Conservation (phyloP, 2,329 filamentous ascomycete genomes). For the Alternaria sp. region DNA sequence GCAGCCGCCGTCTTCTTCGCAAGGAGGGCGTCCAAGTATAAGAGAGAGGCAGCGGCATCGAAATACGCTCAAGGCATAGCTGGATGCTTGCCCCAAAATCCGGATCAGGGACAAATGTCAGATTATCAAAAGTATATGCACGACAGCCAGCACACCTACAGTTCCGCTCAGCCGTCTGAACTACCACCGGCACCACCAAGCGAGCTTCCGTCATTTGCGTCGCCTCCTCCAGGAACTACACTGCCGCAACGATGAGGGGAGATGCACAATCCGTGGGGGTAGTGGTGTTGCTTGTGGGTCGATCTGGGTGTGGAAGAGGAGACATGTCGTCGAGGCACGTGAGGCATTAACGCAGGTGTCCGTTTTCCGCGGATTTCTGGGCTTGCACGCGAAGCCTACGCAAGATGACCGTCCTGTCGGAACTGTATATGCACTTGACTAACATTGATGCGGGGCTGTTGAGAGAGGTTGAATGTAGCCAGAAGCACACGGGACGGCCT, state of each 20-base stretch:
- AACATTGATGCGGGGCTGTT: not conserved
- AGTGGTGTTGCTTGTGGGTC: not conserved
- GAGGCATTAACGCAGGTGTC: not conserved
- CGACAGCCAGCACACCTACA: not conserved
- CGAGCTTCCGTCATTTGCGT: not conserved
- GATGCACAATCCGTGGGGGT: not conserved
- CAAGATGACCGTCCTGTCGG: not conserved
- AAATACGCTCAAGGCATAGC: not conserved
- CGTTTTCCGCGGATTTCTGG: not conserved
- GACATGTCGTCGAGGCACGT: not conserved
- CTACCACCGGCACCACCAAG: not conserved
- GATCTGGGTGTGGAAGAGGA: not conserved
- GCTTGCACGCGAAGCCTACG: not conserved
- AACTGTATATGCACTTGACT: not conserved
- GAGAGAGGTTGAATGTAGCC: not conserved
- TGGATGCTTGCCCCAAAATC: not conserved
- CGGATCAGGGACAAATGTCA: not conserved
- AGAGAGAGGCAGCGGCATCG: not conserved
- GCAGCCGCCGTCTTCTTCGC: slow-evolving; percentile 21
- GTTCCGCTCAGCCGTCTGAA: not conserved
- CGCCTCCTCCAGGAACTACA: not conserved
- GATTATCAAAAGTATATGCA: not conserved
- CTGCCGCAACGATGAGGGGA: not conserved
- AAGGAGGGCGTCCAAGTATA: slow-evolving; percentile 8
- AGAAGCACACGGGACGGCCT: not conserved